Conservation (phyloP, 148 eudicot genomes). For the Hydrangea macrophylla region DNA sequence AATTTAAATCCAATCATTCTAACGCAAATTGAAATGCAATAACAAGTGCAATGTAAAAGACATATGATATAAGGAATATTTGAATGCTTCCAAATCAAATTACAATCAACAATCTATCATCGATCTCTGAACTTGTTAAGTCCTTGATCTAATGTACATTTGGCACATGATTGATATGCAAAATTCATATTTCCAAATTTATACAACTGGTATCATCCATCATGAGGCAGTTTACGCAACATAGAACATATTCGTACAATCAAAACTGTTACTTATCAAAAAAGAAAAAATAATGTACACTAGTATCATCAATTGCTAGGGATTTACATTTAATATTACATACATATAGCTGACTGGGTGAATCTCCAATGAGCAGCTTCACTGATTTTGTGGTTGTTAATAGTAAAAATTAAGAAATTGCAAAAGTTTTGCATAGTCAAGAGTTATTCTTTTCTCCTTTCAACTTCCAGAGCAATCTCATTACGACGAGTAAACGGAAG, state of each 20-base stretch:
- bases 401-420: not conserved
- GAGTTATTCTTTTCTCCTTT: slow-evolving; percentile 40
- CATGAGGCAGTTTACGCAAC: not conserved
- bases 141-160: not conserved
- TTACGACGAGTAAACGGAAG: slow-evolving; percentile 93
- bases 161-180: no score
- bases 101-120: not conserved
- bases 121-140: slow-evolving; percentile 28
- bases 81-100: no score
- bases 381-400: not conserved
- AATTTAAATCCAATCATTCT: no score
- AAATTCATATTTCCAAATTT: not conserved
- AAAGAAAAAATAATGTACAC: no score
- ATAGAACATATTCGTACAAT: not conserved
- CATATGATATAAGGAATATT: no score
- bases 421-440: slow-evolving; percentile 1
- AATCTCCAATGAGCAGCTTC: not conserved
- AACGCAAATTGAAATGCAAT: no score
- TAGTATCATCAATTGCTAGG: slow-evolving; percentile 2
- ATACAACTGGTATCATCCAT: not conserved
- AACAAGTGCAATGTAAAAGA: no score
- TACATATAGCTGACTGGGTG: not conserved
- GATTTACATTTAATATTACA: not conserved
- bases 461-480: slow-evolving; percentile 91
- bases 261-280: no score